Conservation (phyloP, 106 monocot species). For the Iris macrosiphon region DNA sequence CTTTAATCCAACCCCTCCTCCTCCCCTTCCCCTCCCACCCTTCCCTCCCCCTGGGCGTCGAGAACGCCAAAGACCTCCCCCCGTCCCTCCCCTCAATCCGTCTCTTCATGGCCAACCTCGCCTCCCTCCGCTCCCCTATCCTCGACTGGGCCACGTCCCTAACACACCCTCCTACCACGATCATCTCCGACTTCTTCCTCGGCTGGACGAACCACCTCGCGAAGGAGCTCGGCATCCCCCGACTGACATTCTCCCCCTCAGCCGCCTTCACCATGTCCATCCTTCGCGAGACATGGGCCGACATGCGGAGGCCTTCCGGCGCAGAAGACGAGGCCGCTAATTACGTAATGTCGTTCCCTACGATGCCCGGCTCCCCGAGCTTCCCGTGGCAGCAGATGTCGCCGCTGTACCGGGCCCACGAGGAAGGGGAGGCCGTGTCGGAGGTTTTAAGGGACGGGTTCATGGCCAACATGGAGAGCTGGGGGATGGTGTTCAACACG, state of each 20-base stretch:
- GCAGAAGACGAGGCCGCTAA: neutral
- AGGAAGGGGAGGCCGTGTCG: constrained; percentile 16
- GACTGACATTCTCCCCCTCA: constrained; percentile 20
- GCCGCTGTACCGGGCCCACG: constrained; percentile 7
- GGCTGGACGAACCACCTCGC: constrained; percentile 28
- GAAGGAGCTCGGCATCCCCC: constrained; percentile 13
- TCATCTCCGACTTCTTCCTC: constrained; percentile 31
- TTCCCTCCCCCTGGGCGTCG: constrained; percentile 24
- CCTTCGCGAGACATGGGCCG: constrained; percentile 20
- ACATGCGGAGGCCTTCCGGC: constrained; percentile 4
- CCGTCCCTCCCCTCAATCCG: constrained; percentile 3
- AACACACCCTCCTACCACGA: neutral
- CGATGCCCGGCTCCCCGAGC: constrained; percentile 21
- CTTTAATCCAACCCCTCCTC: constrained; percentile 22
- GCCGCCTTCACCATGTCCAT: constrained; percentile 18
- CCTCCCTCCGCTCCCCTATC: constrained; percentile 13
- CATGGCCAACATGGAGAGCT: constrained; percentile 15
- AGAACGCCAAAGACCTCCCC: constrained; percentile 23
- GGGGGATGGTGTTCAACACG: constrained; percentile 34
- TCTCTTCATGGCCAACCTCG: constrained; percentile 12
- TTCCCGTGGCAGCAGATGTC: constrained; percentile 36
- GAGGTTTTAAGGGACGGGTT: constrained; percentile 15
- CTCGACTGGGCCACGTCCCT: constrained; percentile 21
- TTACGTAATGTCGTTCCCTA: constrained; percentile 23
- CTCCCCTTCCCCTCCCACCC: constrained; percentile 24